Evolutionary conservation across 306 rosid genomes (phyloP).

Genomic region (Bauhinia variegata): DNA sequence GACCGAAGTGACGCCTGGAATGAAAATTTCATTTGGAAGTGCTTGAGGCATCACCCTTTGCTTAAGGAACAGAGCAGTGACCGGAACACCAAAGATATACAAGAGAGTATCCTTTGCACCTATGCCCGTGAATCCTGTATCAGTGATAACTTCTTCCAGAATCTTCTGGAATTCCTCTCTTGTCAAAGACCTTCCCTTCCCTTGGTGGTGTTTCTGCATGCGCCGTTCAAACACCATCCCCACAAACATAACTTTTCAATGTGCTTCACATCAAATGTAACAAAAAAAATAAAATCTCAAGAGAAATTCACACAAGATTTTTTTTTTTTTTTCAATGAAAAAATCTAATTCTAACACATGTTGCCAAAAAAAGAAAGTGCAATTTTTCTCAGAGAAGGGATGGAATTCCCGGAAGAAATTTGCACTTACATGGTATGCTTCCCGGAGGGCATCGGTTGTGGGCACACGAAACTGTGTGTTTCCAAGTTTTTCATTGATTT

Average conservation of each 20-base stretch:
- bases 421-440: constrained; percentile 19
- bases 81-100: constrained; percentile 66
- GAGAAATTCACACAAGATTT: too few species aligned
- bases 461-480: constrained; percentile 58
- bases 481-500: constrained; percentile 46
- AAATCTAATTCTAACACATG: background rate
- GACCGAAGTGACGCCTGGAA: constrained; percentile 62
- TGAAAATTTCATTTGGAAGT: constrained; percentile 50
- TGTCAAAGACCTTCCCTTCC: background rate
- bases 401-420: too few species aligned
- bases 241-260: background rate
- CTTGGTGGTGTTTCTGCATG: constrained; percentile 28
- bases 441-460: fast-evolving
- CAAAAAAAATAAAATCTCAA: too few species aligned
- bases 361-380: too few species aligned
- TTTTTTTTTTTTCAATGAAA: too few species aligned
- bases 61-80: constrained; percentile 50
- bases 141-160: constrained; percentile 29
- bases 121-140: constrained; percentile 43
- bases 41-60: constrained; percentile 44
- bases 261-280: too few species aligned
- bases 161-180: constrained; percentile 45
- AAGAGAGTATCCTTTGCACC: constrained; percentile 54
- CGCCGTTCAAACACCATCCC: background rate
- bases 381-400: too few species aligned